Percentiles rank a stretch among this genome's conserved stretches.
These are phyloP conservation scores for Primulina tabacum DNA, from an alignment of 257 asterid species.

Conservation along the genomic window DNA sequence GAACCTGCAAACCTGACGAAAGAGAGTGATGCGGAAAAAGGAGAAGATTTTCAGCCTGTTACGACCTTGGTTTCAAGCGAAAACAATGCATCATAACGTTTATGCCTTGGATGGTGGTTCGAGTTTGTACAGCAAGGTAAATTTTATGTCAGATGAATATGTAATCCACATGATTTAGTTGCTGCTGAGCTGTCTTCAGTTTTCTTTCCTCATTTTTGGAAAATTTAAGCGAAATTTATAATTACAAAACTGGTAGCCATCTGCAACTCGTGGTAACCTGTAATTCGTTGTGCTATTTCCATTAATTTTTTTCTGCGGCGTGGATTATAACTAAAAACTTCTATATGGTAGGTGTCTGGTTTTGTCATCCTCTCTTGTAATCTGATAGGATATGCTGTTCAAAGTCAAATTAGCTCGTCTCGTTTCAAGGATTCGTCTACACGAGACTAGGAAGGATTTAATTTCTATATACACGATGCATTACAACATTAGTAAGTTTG, in stretches of 20 bases:
- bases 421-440: background rate
- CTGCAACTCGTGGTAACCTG: conserved; percentile 34
- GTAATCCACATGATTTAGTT: conserved; percentile 39
- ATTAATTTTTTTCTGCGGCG: conserved; percentile 25
- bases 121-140: conserved; percentile 69
- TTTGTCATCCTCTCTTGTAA: background rate
- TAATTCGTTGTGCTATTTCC: conserved; percentile 30
- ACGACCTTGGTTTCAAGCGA: conserved; percentile 36
- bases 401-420: background rate
- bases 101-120: conserved; percentile 35
- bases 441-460: background rate
- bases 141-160: conserved; percentile 31
- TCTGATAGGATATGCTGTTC: background rate
- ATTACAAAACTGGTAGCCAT: conserved; percentile 23
- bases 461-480: background rate
- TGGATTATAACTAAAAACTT: conserved; percentile 21
- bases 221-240: conserved; percentile 42
- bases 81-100: conserved; percentile 33
- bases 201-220: conserved; percentile 38
- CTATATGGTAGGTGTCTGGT: background rate
- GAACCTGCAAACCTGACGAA: conserved; percentile 27
- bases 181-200: conserved; percentile 43
- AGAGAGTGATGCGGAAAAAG: conserved; percentile 34
- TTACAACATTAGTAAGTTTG: too few species aligned
- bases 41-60: conserved; percentile 38